Base-by-base conservation (phyloP, 805 yeast species). In the Candida ipomoeae region DNA sequence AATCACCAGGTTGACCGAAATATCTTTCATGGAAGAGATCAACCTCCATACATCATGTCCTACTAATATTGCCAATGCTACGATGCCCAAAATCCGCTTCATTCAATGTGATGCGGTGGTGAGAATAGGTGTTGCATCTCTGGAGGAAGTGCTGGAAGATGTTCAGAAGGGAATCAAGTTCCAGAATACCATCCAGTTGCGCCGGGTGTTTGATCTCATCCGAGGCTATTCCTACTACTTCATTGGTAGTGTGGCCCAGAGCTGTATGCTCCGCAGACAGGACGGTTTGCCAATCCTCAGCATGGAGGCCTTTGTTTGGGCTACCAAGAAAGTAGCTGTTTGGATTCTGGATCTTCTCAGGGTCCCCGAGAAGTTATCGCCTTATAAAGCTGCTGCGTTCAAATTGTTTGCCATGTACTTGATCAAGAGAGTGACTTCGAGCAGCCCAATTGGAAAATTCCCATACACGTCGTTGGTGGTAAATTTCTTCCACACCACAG, bases 111-210 rank as follows among this genome's bases (percentile, higher is more conserved):
- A 44, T 23, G 39, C 46, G 3, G 39, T 35, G 29, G 31, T 44
- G 13, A 35, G 40, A 35, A 44, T 44, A 23, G 46, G 46, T 5
- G 17, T 26, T 15, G 7, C 33, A 20, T 20, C 40, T 5, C 15
- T 35, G 13, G 40, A 23, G 5, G 40, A 44, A 7, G 26, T 36
- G 2, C 15, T 32, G 4, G 33, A 44, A 31, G 44, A 35, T 23
- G 17, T 77, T 80, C 26, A 21, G 17, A 33, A 11, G 0, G 73
- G 81, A 38, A 79, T 86, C 0, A 83, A 82, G 56, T 81, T 72
- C 66, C 85, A 85, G 55, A 87, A 86, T 58, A 68, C 85, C 0
- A 65, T 80, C 2, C 82, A 83, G 54, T 62, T 83, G 10, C 73
- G 89, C 48, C 11, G 33, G 11, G 15, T 35, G 2, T 44, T 44